Conservation (phyloP, 441 rosid genomes). For the Isatis lusitanica region DNA sequence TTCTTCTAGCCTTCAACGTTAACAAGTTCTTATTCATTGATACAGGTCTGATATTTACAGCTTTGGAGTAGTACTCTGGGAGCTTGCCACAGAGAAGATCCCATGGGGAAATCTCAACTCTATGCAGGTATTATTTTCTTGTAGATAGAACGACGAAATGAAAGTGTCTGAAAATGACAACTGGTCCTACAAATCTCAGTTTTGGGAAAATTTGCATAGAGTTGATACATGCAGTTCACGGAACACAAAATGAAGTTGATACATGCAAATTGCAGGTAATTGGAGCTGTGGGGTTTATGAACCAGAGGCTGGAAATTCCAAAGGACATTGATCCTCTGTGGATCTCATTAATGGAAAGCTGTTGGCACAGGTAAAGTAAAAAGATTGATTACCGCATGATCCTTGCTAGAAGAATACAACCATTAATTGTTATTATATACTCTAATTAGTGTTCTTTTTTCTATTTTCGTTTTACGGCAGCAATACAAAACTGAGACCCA, state of each 20-base stretch:
- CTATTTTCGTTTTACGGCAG: slow-evolving; percentile 40
- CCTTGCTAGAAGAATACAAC: too few relatives aligned
- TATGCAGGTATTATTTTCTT: slow-evolving; percentile 62
- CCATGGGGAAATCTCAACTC: slow-evolving; percentile 95
- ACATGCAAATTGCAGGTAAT: slow-evolving; percentile 56
- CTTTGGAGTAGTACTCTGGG: slow-evolving; percentile 91
- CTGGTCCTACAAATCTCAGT: too few relatives aligned
- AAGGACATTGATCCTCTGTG: slow-evolving; percentile 74
- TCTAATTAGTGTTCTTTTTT: neutral
- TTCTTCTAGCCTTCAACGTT: slow-evolving; percentile 1
- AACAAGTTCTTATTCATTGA: slow-evolving; percentile 24
- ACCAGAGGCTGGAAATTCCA: slow-evolving; percentile 66
- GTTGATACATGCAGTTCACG: too few relatives aligned
- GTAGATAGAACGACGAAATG: neutral
- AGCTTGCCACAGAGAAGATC: slow-evolving; percentile 89
- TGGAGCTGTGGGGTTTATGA: slow-evolving; percentile 64
- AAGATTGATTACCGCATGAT: neutral
- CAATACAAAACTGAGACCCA: slow-evolving; percentile 68
- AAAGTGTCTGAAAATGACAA: neutral
- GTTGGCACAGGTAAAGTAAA: slow-evolving; percentile 76
- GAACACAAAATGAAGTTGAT: too few relatives aligned
- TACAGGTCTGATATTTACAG: slow-evolving; percentile 88
- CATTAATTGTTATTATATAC: neutral
- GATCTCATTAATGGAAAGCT: slow-evolving; percentile 78
- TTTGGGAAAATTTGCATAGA: neutral